Evolutionary conservation across 1,284 basidiomycete species (phyloP).

Genomic region (Cystobasidium pallidum): DNA sequence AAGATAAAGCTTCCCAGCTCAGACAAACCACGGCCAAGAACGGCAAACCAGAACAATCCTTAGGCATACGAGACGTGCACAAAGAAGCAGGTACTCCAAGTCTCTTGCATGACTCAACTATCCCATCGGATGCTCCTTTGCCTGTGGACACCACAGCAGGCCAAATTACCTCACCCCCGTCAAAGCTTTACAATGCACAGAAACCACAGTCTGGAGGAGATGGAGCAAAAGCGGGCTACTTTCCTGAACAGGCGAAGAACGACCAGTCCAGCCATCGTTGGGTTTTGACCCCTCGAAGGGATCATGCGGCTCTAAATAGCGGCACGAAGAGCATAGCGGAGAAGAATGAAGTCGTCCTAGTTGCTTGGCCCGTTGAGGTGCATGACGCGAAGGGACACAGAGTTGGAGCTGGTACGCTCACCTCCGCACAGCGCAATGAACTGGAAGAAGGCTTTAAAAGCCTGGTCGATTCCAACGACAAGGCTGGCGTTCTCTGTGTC

Average conservation of each 20-base stretch:
- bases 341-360: slow-evolving; percentile 84
- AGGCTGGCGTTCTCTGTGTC: slow-evolving; percentile 66
- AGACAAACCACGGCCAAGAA: background rate
- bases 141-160: background rate
- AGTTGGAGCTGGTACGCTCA: slow-evolving; percentile 48
- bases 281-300: slow-evolving; percentile 78
- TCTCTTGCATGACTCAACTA: slow-evolving; percentile 1
- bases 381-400: slow-evolving; percentile 56
- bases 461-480: slow-evolving; percentile 57
- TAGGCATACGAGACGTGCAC: background rate
- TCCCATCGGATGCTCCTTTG: background rate
- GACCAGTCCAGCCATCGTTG: slow-evolving; percentile 60
- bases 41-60: background rate
- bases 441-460: slow-evolving; percentile 65
- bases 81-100: background rate
- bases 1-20: slow-evolving; percentile 13
- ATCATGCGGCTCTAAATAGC: slow-evolving; percentile 92
- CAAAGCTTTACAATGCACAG: slow-evolving; percentile 6
- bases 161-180: background rate
- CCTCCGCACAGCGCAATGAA: slow-evolving; percentile 62
- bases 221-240: slow-evolving; percentile 3
- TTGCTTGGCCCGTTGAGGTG: slow-evolving; percentile 94
- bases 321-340: slow-evolving; percentile 82
- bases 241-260: background rate
- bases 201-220: background rate